Percentiles rank a stretch among this genome's conserved stretches.
Conservation (phyloP, 306 rosid genomes). For the Quercus wislizeni region DNA sequence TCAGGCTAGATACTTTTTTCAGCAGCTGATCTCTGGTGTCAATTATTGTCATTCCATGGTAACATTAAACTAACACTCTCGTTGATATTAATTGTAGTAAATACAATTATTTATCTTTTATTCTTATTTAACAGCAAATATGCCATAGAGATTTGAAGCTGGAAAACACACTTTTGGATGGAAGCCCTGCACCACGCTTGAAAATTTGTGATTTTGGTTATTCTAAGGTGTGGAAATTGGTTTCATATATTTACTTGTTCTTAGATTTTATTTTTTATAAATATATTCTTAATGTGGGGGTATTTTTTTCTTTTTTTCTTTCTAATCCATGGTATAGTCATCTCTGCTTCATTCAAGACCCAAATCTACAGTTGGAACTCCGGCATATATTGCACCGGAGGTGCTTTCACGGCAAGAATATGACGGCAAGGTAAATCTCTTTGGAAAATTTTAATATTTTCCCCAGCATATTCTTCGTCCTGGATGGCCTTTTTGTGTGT, state of each 20-base stretch:
- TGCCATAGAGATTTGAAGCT: slow-evolving; percentile 66
- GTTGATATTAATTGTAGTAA: background rate
- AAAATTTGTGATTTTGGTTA: slow-evolving; percentile 72
- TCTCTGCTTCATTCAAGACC: slow-evolving; percentile 67
- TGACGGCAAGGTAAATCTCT: slow-evolving; percentile 53
- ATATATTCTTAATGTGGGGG: background rate
- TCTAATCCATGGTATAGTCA: slow-evolving; percentile 38
- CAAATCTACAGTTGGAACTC: slow-evolving; percentile 68
- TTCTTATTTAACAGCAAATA: slow-evolving; percentile 46
- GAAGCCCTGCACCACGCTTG: slow-evolving; percentile 70
- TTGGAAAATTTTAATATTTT: background rate
- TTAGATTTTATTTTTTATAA: background rate
- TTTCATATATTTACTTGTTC: slow-evolving; percentile 5
- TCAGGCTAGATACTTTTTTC: slow-evolving; percentile 75
- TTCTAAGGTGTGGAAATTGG: slow-evolving; percentile 43
- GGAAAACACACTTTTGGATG: slow-evolving; percentile 64
- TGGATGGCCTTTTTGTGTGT: background rate
- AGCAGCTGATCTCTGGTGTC: slow-evolving; percentile 73
- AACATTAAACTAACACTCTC: slow-evolving; percentile 1
- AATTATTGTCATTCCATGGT: slow-evolving; percentile 61
- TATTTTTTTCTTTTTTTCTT: background rate
- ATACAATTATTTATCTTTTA: background rate
- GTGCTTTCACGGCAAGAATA: slow-evolving; percentile 63
- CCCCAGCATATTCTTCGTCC: background rate
- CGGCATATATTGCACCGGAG: slow-evolving; percentile 70